These are phyloP conservation scores for Vigna unguiculata DNA, from an alignment of 306 rosid genomes.

Conservation along the genomic window DNA sequence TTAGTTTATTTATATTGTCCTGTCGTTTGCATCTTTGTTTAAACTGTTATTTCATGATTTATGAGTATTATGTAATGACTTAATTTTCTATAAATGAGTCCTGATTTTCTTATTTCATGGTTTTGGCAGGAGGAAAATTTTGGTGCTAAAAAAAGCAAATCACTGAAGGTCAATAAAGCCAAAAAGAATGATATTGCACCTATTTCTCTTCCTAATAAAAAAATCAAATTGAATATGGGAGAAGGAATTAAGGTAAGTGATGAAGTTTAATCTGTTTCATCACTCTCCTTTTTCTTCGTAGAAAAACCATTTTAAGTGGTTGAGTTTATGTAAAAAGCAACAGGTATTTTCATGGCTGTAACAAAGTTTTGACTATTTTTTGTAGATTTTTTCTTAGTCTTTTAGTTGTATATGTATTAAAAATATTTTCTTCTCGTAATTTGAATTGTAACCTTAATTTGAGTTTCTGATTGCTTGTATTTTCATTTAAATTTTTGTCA, in stretches of 20 bases:
- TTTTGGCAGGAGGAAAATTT: conserved; percentile 72
- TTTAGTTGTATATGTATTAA: neutral
- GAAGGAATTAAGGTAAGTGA: conserved; percentile 78
- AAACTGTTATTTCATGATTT: conserved; percentile 31
- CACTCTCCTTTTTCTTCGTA: neutral
- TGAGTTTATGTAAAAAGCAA: neutral
- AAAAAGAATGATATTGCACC: conserved; percentile 66
- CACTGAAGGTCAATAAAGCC: conserved; percentile 64
- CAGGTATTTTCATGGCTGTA: conserved; percentile 5
- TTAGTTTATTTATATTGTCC: conserved; percentile 24
- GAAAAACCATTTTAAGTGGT: conserved; percentile 4
- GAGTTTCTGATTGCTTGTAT: neutral
- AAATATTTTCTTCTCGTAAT: neutral
- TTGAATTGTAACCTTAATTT: neutral
- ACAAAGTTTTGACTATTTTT: neutral
- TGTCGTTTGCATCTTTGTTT: conserved; percentile 31
- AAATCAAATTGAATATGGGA: conserved; percentile 82
- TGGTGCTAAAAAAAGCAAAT: conserved; percentile 60
- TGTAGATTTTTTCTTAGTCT: too few relatives aligned
- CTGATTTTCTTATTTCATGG: conserved; percentile 19
- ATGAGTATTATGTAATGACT: conserved; percentile 25
- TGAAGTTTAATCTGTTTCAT: conserved; percentile 35
- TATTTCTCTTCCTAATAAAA: conserved; percentile 65
- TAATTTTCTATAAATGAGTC: neutral
- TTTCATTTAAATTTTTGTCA: neutral